These are phyloP conservation scores for Colletotrichum musicola DNA, from an alignment of 2,329 filamentous ascomycete genomes.

Conservation along the genomic window DNA sequence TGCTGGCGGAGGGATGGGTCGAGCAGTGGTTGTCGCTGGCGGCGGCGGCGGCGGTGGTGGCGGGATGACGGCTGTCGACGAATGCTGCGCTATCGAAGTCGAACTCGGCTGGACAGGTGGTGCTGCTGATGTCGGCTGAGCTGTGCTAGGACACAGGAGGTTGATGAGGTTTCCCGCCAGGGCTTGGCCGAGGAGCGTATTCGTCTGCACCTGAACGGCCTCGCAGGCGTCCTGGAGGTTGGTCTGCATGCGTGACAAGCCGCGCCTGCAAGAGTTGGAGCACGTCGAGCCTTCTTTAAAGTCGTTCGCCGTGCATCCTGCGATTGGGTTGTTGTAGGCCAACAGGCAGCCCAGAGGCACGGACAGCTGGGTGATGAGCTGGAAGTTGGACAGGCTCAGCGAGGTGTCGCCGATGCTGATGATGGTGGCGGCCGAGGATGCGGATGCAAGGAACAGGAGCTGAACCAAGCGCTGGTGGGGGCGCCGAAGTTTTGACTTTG, in stretches of 20 bases:
- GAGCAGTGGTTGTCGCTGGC: background rate
- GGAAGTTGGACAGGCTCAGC: slow-evolving; percentile 53
- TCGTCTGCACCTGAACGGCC: slow-evolving; percentile 41
- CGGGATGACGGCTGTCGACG: slow-evolving; percentile 6
- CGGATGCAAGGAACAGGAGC: slow-evolving; percentile 25
- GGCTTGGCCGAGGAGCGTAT: slow-evolving; percentile 53
- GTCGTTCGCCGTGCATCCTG: slow-evolving; percentile 52
- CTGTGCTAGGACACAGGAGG: slow-evolving; percentile 48
- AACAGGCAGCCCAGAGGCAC: slow-evolving; percentile 53
- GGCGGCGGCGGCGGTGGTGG: slow-evolving; percentile 1
- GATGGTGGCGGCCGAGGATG: slow-evolving; percentile 18
- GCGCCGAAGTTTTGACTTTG: slow-evolving; percentile 12
- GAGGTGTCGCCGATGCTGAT: slow-evolving; percentile 25
- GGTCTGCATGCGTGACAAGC: slow-evolving; percentile 44
- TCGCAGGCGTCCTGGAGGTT: slow-evolving; percentile 47
- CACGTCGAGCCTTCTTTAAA: slow-evolving; percentile 52
- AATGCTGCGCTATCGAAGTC: slow-evolving; percentile 1
- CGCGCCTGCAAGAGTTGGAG: slow-evolving; percentile 52
- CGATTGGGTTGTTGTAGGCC: slow-evolving; percentile 57
- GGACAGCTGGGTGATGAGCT: slow-evolving; percentile 53
- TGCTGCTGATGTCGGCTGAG: slow-evolving; percentile 11
- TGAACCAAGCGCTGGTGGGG: slow-evolving; percentile 14
- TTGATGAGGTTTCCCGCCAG: slow-evolving; percentile 52
- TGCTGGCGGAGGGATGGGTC: background rate
- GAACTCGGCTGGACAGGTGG: slow-evolving; percentile 17